Percentiles rank a stretch among this genome's conserved stretches.
These are phyloP conservation scores for Backusella psychrophila DNA, from an alignment of 192 early-diverging fungal genomes.

Conservation along the genomic window DNA sequence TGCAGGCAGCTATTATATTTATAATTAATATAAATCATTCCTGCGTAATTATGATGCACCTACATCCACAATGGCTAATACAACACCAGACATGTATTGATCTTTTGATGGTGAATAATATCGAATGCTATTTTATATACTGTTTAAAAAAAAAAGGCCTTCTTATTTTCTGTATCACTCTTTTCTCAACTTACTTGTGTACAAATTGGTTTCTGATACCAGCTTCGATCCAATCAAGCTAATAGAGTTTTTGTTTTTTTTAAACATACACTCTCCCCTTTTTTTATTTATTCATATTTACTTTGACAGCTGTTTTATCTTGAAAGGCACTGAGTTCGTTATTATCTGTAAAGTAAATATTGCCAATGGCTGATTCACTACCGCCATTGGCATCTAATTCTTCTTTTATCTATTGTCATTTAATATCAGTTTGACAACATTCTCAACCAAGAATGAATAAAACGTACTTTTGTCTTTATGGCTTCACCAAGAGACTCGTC, in stretches of 20 bases:
- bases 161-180: background rate
- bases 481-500: background rate
- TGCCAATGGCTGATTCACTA: background rate
- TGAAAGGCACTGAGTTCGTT: background rate
- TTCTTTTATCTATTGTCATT: background rate
- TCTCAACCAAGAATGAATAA: background rate
- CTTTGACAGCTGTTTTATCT: background rate
- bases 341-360: background rate
- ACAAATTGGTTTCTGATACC: background rate
- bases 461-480: background rate
- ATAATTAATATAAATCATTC: background rate
- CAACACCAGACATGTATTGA: background rate
- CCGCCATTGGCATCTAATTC: background rate
- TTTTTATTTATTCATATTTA: background rate
- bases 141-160: background rate
- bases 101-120: background rate
- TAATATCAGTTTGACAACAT: background rate
- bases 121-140: background rate
- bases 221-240: slow-evolving; percentile 11
- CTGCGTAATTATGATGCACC: background rate
- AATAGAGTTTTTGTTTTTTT: background rate
- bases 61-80: background rate
- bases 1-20: slow-evolving; percentile 19
- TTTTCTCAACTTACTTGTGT: slow-evolving; percentile 2
- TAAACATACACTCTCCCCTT: no score